Evolutionary conservation across 345 rosid genomes (phyloP), one percentile per base, ranked within the genome.

Genomic region (Citrus hindsii): DNA sequence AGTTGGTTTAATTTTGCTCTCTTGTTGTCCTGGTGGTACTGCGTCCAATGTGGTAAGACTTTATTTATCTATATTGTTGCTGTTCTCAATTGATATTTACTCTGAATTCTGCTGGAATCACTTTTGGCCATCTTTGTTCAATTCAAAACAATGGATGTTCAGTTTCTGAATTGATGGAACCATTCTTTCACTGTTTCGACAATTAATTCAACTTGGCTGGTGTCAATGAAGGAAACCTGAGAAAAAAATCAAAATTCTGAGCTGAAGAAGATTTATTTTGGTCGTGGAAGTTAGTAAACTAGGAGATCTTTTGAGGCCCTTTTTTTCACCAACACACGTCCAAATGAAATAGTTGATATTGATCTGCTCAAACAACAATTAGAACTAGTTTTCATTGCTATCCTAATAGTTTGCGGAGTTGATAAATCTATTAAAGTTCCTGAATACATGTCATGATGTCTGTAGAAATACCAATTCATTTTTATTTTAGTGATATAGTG

Each of bases 21-120:
- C 83, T 53, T 89, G 91, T 77, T 88, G 95, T 68, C 95, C 95
- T 58, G 93, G 91, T 30, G 95, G 93, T 61, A 87, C 93, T 5
- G 93, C 95, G 42, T 91, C 93, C 55, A 91, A 89, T 78, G 95
- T 91, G 93, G 92, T 91, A 86, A 86, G 88, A 62, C 27, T 80
- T 40, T 64, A 66, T 71, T 58, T 38, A 37, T 67, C 51, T 76
- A 7, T 38, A 1, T 25, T 65, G 55, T 25, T 27, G 25, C 14
- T 69, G 69, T 55, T 68, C 63, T 24, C 40, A 53, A 18, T 58
- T 56, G 9, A n/a, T 40, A 53, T 62, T 18, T 37, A 9, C 74
- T 65, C 18, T 53, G 30, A 75, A 53, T 13, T 19, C 61, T 46
- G n/a, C 1, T 48, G 48, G 38, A 77, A 65, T 27, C 19, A 73